A percentile compares a stretch with the other conserved stretches of the same genome.
Evolutionary conservation across 1,284 basidiomycete species (phyloP).

Genomic region (Trametes sp.): DNA sequence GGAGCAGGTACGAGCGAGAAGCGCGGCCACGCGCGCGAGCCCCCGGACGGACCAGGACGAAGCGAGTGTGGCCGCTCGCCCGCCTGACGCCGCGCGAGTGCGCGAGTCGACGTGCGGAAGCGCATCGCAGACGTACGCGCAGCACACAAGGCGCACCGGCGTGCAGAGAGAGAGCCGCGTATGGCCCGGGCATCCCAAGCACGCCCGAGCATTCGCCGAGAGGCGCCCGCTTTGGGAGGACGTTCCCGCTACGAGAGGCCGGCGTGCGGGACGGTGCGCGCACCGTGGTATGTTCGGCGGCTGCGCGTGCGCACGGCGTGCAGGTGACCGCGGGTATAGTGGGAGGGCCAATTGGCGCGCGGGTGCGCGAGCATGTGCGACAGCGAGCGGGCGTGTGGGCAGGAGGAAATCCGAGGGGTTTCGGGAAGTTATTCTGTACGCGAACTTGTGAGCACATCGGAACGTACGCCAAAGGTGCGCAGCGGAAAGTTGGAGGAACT

Average conservation of each 20-base stretch:
- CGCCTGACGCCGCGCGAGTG: conserved; percentile 2
- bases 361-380: background rate
- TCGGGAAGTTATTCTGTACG: background rate
- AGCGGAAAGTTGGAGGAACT: background rate
- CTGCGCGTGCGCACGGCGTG: background rate
- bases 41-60: conserved; percentile 16
- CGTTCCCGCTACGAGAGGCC: conserved; percentile 10
- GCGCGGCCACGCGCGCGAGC: conserved; percentile 23
- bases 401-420: background rate
- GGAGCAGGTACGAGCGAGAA: conserved; percentile 21
- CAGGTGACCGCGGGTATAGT: conserved; percentile 25
- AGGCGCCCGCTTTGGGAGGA: conserved; percentile 19
- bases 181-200: conserved; percentile 18
- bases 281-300: conserved; percentile 26
- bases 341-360: conserved; percentile 9
- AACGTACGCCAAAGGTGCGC: background rate
- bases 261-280: background rate
- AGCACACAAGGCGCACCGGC: background rate
- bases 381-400: background rate
- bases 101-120: background rate
- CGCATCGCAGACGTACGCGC: conserved; percentile 2
- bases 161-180: conserved; percentile 5
- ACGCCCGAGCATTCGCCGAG: conserved; percentile 31
- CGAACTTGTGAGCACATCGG: background rate
- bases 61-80: background rate